Evolutionary conservation across 139 green algal species (phyloP).

Genomic region (Microglena sp.): DNA sequence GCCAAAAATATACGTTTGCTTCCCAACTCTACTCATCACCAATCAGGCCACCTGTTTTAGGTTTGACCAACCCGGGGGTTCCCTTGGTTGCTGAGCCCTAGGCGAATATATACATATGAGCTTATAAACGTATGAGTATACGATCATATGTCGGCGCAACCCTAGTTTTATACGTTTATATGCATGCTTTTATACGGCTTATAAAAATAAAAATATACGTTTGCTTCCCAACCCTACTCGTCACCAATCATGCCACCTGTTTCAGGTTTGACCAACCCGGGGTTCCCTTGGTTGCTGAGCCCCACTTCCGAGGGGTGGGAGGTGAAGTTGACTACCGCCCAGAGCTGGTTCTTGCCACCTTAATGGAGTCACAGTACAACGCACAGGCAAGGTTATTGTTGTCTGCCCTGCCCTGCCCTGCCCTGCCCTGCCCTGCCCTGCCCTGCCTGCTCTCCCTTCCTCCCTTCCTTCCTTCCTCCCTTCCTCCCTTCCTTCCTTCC

Average conservation of each 20-base stretch:
- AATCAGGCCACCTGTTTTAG: neutral
- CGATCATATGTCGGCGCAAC: neutral
- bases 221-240: too few species aligned
- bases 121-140: neutral
- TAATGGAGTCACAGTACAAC: constrained; percentile 1
- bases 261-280: constrained; percentile 3
- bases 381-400: too few species aligned
- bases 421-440: too few species aligned
- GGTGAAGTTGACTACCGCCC: neutral
- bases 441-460: too few species aligned
- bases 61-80: neutral
- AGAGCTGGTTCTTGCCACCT: constrained; percentile 2
- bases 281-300: neutral
- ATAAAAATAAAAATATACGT: too few species aligned
- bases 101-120: neutral
- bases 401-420: too few species aligned
- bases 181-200: neutral
- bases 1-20: too few species aligned
- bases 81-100: constrained; percentile 3
- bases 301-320: neutral
- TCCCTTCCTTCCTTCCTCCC: too few species aligned
- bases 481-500: too few species aligned
- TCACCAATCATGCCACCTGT: too few species aligned
- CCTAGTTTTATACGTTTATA: too few species aligned
- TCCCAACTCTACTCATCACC: too few species aligned